These are phyloP conservation scores for Cladosporium cucumerinum DNA, from an alignment of 2,329 filamentous ascomycete genomes.

Conservation along the genomic window DNA sequence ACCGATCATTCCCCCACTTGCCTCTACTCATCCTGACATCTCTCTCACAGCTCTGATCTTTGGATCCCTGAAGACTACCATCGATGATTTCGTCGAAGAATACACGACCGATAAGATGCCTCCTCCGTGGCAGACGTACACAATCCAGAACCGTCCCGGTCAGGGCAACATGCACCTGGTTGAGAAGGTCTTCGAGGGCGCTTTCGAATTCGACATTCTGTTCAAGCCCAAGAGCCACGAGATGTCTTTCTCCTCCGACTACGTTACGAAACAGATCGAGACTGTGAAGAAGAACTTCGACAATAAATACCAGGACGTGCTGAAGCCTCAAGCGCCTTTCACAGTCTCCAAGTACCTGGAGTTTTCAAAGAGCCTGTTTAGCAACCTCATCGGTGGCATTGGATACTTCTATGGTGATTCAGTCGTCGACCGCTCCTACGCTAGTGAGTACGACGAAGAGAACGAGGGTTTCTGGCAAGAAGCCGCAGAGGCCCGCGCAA, in stretches of 20 bases:
- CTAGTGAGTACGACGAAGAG: constrained; percentile 91
- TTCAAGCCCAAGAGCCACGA: constrained; percentile 72
- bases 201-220: constrained; percentile 88
- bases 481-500: constrained; percentile 71
- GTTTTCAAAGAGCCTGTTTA: constrained; percentile 88
- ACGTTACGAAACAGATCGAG: constrained; percentile 68
- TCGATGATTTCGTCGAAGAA: constrained; percentile 57
- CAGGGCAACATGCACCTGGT: constrained; percentile 80
- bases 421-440: constrained; percentile 84
- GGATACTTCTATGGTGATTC: constrained; percentile 92
- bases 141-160: constrained; percentile 65
- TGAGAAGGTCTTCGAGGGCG: constrained; percentile 85
- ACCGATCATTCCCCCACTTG: neutral
- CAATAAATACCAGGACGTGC: constrained; percentile 68
- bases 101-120: constrained; percentile 66
- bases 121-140: constrained; percentile 82
- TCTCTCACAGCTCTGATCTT: constrained; percentile 55
- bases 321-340: constrained; percentile 75
- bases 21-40: constrained; percentile 29
- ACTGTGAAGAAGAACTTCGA: constrained; percentile 66
- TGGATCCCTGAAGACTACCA: constrained; percentile 59
- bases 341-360: constrained; percentile 63
- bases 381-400: constrained; percentile 88
- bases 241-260: constrained; percentile 44
- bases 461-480: constrained; percentile 96